Percentiles rank a stretch among this genome's conserved stretches.
Conservation (phyloP, 108 stramenopile species). For the Nannochloropsis salina region DNA sequence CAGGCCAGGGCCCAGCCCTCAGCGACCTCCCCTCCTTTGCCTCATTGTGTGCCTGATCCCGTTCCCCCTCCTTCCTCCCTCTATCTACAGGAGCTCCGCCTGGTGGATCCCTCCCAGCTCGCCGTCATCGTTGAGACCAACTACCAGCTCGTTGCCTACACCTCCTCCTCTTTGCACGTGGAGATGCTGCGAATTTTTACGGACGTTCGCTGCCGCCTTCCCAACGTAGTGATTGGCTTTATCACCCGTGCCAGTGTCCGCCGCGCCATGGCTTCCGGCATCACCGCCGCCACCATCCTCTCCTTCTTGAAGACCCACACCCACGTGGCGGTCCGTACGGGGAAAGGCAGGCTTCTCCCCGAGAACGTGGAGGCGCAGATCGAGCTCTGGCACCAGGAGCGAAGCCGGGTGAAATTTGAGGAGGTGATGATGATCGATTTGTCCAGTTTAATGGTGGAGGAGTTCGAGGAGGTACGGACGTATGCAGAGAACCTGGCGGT, state of each 20-base stretch:
- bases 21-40: not conserved
- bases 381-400: constrained; percentile 49
- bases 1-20: not conserved
- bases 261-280: constrained; percentile 44
- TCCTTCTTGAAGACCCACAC: constrained; percentile 43
- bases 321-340: not conserved
- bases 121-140: constrained; percentile 50
- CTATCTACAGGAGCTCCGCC: not conserved
- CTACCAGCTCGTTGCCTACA: constrained; percentile 51
- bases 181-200: constrained; percentile 52
- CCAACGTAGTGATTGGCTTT: constrained; percentile 49
- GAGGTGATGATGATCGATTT: constrained; percentile 40
- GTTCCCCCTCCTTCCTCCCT: not conserved
- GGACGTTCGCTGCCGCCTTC: constrained; percentile 43
- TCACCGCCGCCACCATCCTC: constrained; percentile 45
- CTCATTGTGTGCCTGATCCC: too few relatives aligned
- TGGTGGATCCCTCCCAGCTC: not conserved
- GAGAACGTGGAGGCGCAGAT: constrained; percentile 25
- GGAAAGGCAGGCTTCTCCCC: not conserved
- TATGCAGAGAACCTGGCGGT: constrained; percentile 27
- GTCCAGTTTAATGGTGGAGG: constrained; percentile 23
- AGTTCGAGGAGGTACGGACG: constrained; percentile 22
- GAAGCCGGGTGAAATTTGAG: constrained; percentile 31
- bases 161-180: constrained; percentile 46
- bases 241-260: constrained; percentile 53